phyloP scores from a whole-genome alignment of 768 basidiomycete genomes.

The Mycena vitilis region DNA sequence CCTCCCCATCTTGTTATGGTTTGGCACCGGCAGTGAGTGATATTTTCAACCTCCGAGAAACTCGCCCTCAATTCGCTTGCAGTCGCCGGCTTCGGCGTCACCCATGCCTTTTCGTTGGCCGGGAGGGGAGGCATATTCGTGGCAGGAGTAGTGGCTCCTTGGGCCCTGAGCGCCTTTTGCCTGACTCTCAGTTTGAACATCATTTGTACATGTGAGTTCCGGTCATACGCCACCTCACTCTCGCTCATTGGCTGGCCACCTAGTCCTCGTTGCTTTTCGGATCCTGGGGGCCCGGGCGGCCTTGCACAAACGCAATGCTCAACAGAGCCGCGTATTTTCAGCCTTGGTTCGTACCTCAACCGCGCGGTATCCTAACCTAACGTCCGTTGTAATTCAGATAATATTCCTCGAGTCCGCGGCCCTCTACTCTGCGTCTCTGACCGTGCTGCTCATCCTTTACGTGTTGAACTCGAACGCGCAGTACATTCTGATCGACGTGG shows the following conservation, averaged over 20 bases:
- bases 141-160: background rate
- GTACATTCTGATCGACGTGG: too few species aligned
- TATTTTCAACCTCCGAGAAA: background rate
- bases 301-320: background rate
- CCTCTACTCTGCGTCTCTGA: too few species aligned
- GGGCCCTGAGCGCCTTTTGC: background rate
- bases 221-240: background rate
- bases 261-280: background rate
- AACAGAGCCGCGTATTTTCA: background rate
- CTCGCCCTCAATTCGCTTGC: background rate
- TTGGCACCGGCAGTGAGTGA: background rate
- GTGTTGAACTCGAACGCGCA: too few species aligned
- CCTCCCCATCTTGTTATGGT: background rate
- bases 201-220: background rate
- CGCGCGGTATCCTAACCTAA: too few species aligned
- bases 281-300: background rate
- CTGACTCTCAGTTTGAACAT: background rate
- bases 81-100: background rate
- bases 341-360: too few species aligned
- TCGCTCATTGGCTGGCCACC: too few species aligned
- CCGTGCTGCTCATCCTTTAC: too few species aligned
- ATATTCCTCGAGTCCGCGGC: too few species aligned
- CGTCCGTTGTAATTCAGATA: too few species aligned
- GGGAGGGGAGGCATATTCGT: background rate
- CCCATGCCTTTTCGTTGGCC: background rate